Evolutionary conservation across 73 alveolate genomes (phyloP), one percentile per base, ranked within the genome.

Genomic region (Paramecium pentaurelia): DNA sequence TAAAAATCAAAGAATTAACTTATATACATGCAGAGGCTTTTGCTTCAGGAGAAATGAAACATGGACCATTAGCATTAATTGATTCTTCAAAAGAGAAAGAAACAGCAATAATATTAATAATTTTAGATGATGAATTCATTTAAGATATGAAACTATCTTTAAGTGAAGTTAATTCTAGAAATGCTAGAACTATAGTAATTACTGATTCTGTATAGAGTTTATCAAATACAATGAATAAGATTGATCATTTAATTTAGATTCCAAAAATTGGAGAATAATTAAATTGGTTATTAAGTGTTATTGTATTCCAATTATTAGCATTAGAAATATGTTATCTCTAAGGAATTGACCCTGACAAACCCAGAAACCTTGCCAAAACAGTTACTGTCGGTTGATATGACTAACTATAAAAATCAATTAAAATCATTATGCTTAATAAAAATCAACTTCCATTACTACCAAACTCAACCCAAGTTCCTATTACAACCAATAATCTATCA

Each of bases 11-110:
- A 91, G 99, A 98, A 93, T 90, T 97, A 25, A 94, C 99, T 16
- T 96, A 97, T 86, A 92, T 96, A 9, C 99, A 98, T 71, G 99
- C 99, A 16, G 99, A 98, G 85, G 99, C 99, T 2, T 98, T 93
- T 77, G 95, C 98, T 1, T 97, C 98, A 8, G 99, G 99, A 2
- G 99, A 97, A 92, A 93, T 98, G 93, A 98, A 98, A 94, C 97
- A 96, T 70, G 97, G 98, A 58, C 97, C 98, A 28, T 85, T 97
- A 30, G 97, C 98, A 18, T 88, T 96, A 54, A 94, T 95, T 18
- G 93, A 94, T 54, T 89, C 88, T 10, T 93, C 94, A 51, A 59
- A 85, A 28, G 92, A 86, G 14, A 58, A 84, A 49, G 36, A 49
- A 40, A 96, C 99, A 2, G 95, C 98, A 8, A 88, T 94, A 71